phyloP scores from a whole-genome alignment of 2,329 filamentous ascomycete species.

The Colletotrichum horii region DNA sequence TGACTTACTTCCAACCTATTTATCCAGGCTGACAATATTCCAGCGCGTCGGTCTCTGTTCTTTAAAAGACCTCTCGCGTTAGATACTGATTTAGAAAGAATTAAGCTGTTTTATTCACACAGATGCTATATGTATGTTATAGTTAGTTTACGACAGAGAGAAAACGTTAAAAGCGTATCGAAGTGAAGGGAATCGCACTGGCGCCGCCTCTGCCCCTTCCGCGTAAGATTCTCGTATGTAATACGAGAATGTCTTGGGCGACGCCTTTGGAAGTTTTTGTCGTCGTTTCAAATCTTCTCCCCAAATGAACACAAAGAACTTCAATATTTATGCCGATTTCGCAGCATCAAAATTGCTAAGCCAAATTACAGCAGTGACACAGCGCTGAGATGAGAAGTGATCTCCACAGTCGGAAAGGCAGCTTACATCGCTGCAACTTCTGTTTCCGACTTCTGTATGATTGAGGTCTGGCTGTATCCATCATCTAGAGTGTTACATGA shows the following conservation, averaged over 20 bases:
- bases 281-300: not conserved
- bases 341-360: not conserved
- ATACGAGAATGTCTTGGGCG: not conserved
- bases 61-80: no score
- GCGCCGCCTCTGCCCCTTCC: not conserved
- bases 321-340: not conserved
- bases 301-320: not conserved
- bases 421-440: not conserved
- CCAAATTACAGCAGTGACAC: not conserved
- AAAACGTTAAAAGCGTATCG: not conserved
- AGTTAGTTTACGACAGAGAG: no score
- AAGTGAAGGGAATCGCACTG: not conserved
- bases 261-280: not conserved
- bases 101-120: no score
- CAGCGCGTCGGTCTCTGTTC: no score
- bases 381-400: not conserved
- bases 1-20: no score
- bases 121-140: no score
- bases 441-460: not conserved
- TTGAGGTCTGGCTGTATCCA: not conserved
- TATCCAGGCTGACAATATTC: no score
- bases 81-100: no score
- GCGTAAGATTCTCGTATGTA: not conserved
- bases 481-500: constrained; percentile 26
- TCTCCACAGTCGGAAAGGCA: not conserved